These are phyloP conservation scores for Zopfia rhizophila DNA, from an alignment of 2,329 filamentous ascomycete species.

Conservation along the genomic window DNA sequence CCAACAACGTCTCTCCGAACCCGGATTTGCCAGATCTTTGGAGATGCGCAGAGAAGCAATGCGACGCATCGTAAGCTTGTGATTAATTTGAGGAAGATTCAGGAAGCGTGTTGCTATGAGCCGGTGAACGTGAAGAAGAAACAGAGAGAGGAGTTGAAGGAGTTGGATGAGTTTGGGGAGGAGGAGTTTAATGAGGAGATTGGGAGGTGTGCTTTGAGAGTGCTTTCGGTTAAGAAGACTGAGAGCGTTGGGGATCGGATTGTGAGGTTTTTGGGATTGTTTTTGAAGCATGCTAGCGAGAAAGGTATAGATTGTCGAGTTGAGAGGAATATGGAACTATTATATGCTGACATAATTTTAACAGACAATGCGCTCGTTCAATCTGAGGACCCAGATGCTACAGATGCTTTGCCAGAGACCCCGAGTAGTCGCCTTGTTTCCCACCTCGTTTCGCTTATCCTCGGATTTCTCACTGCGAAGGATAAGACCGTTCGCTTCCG, in stretches of 20 bases:
- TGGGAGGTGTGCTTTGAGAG: constrained; percentile 80
- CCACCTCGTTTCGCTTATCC: constrained; percentile 75
- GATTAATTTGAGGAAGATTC: constrained; percentile 87
- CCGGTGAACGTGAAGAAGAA: constrained; percentile 61
- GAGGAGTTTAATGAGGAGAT: constrained; percentile 90
- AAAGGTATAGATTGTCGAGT: constrained; percentile 58
- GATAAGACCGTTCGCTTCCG: constrained; percentile 94
- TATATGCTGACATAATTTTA: constrained; percentile 21
- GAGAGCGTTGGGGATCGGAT: constrained; percentile 88
- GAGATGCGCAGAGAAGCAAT: constrained; percentile 82
- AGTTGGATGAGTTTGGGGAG: constrained; percentile 86
- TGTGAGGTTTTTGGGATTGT: constrained; percentile 87
- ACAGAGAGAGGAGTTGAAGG: constrained; percentile 63
- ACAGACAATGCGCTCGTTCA: constrained; percentile 45
- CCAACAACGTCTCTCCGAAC: constrained; percentile 75
- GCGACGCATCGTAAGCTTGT: constrained; percentile 90
- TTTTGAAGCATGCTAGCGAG: constrained; percentile 75
- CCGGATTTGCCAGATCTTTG: constrained; percentile 71
- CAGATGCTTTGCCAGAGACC: constrained; percentile 79
- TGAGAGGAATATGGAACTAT: neutral
- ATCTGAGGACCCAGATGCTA: constrained; percentile 69
- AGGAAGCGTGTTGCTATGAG: constrained; percentile 80
- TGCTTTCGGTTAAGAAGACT: constrained; percentile 90
- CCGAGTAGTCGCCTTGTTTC: constrained; percentile 83
- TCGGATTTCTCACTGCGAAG: constrained; percentile 83